Evolutionary conservation across 495 filamentous ascomycete species (phyloP).

Genomic region (Podospora anserina): DNA sequence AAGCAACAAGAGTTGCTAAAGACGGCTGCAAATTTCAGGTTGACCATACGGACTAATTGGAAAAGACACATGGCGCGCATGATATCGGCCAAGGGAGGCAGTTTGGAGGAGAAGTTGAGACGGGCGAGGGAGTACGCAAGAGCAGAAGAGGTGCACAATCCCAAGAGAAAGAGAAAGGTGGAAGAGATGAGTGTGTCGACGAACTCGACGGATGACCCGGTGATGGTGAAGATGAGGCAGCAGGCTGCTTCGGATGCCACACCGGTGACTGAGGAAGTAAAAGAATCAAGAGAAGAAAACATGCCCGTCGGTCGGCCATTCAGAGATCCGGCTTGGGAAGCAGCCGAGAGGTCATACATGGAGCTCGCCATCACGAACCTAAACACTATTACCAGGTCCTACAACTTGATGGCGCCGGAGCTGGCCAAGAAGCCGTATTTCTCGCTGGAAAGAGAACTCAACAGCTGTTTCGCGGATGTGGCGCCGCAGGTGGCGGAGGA

Average conservation of each 20-base stretch:
- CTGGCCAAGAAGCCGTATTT: conserved; percentile 94
- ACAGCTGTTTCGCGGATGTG: conserved; percentile 76
- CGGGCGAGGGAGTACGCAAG: conserved; percentile 69
- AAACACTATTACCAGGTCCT: conserved; percentile 77
- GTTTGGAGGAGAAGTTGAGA: conserved; percentile 69
- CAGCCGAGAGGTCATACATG: conserved; percentile 72
- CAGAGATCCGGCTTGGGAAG: conserved; percentile 64
- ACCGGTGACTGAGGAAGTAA: not conserved
- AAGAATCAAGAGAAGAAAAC: not conserved
- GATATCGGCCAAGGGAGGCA: conserved; percentile 78
- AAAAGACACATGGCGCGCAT: conserved; percentile 74
- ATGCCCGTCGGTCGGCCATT: conserved; percentile 49
- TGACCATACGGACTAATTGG: conserved; percentile 78
- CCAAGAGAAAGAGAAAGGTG: conserved; percentile 39
- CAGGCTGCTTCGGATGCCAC: conserved; percentile 17
- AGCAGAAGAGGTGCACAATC: conserved; percentile 62
- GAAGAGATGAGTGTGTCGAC: conserved; percentile 49
- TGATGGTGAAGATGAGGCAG: conserved; percentile 47
- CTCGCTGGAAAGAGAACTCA: conserved; percentile 76
- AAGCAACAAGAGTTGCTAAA: conserved; percentile 89
- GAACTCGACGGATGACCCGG: conserved; percentile 45
- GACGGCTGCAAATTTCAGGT: conserved; percentile 66
- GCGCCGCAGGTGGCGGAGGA: conserved; percentile 69
- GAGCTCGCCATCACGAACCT: conserved; percentile 73
- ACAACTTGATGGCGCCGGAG: conserved; percentile 91